phyloP scores from a whole-genome alignment of 768 basidiomycete genomes.

The Stropharia rugosoannulata region DNA sequence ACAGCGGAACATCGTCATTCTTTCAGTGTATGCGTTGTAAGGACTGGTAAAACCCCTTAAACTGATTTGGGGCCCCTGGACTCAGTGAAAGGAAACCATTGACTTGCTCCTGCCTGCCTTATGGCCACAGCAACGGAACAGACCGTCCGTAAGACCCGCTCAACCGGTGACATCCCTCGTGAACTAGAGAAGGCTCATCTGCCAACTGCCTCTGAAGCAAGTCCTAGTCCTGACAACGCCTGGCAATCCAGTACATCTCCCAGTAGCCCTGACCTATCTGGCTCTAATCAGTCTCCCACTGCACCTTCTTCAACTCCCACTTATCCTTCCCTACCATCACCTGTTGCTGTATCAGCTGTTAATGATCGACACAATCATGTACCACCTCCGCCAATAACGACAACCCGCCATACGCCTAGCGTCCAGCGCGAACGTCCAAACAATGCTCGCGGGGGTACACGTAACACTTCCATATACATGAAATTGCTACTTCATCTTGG shows the following conservation, averaged over 20 bases:
- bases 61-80: too few relatives aligned
- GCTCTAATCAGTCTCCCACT: neutral
- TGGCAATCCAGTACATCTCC: neutral
- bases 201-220: constrained; percentile 6
- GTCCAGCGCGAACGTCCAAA: constrained; percentile 1
- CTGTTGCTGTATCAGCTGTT: neutral
- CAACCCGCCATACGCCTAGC: neutral
- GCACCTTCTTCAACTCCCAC: neutral
- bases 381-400: neutral
- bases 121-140: constrained; percentile 24
- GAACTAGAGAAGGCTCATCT: constrained; percentile 22
- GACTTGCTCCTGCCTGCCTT: neutral
- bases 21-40: too few relatives aligned
- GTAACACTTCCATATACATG: constrained; percentile 19
- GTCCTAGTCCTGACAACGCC: constrained; percentile 1
- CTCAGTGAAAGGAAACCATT: neutral
- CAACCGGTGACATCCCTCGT: constrained; percentile 37
- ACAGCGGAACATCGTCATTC: too few relatives aligned
- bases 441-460: constrained; percentile 21
- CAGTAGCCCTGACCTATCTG: neutral
- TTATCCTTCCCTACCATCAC: neutral
- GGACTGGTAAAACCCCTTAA: too few relatives aligned
- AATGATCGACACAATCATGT: neutral
- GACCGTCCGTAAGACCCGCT: constrained; percentile 35
- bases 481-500: constrained; percentile 45